phyloP scores from a whole-genome alignment of 257 asterid species.

The Rubia yunnanensis region DNA sequence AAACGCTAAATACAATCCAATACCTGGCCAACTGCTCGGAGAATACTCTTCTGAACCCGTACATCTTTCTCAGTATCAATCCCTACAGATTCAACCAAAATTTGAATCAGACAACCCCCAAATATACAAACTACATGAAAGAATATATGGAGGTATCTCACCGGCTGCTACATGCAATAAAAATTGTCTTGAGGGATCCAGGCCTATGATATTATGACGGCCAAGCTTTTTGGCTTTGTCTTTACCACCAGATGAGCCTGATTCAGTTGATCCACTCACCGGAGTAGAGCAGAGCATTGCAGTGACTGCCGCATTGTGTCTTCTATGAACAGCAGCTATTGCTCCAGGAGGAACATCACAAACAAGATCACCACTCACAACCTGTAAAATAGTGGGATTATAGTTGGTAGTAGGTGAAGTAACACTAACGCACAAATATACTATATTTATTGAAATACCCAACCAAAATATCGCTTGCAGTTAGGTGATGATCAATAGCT shows the following conservation, averaged over 20 bases:
- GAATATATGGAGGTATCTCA: constrained; percentile 25
- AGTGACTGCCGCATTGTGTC: constrained; percentile 92
- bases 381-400: constrained; percentile 39
- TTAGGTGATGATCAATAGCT: constrained; percentile 78
- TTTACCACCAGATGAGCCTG: constrained; percentile 79
- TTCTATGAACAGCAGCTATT: constrained; percentile 87
- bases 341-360: constrained; percentile 92
- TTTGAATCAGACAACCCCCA: constrained; percentile 11
- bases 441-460: constrained; percentile 15
- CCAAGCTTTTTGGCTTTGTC: constrained; percentile 87
- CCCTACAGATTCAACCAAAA: constrained; percentile 43
- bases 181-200: constrained; percentile 86
- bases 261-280: constrained; percentile 70
- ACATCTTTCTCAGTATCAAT: constrained; percentile 72
- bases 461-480: constrained; percentile 85
- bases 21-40: constrained; percentile 90
- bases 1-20: background rate
- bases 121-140: constrained; percentile 10
- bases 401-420: constrained; percentile 14
- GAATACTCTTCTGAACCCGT: constrained; percentile 80
- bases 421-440: constrained; percentile 12
- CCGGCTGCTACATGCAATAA: constrained; percentile 89
- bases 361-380: constrained; percentile 94
- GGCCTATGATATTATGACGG: constrained; percentile 66
- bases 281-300: constrained; percentile 95